These are phyloP conservation scores for Trichoderma harzianum DNA, from an alignment of 2,329 filamentous ascomycete genomes.

Conservation along the genomic window DNA sequence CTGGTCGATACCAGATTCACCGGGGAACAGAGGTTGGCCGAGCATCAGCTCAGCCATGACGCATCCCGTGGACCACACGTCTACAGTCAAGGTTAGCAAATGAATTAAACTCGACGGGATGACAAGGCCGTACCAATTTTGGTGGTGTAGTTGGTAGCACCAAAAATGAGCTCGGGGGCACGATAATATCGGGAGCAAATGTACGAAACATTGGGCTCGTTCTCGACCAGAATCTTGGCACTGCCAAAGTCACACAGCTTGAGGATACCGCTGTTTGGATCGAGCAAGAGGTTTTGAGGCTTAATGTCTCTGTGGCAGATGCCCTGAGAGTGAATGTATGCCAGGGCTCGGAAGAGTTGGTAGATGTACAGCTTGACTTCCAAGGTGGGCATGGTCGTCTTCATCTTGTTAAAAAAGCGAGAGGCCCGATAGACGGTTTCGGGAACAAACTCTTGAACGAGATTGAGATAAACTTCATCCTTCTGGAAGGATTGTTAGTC, in stretches of 20 bases:
- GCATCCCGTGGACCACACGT: slow-evolving; percentile 98
- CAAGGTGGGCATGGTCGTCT: slow-evolving; percentile 97
- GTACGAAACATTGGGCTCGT: slow-evolving; percentile 98
- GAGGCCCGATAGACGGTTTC: slow-evolving; percentile 98
- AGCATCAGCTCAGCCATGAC: slow-evolving; percentile 99
- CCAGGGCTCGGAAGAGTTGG: slow-evolving; percentile 95
- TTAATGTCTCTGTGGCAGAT: slow-evolving; percentile 99
- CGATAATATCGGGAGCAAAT: slow-evolving; percentile 99
- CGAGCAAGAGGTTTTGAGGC: slow-evolving; percentile 92
- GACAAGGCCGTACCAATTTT: slow-evolving; percentile 81
- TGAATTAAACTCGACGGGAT: neutral
- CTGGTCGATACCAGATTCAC: slow-evolving; percentile 97
- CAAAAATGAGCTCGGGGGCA: slow-evolving; percentile 96
- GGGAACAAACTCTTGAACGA: slow-evolving; percentile 96
- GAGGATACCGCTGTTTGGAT: slow-evolving; percentile 84
- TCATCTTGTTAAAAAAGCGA: slow-evolving; percentile 99
- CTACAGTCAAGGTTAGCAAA: slow-evolving; percentile 60
- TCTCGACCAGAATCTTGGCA: slow-evolving; percentile 96
- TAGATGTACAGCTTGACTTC: slow-evolving; percentile 99
- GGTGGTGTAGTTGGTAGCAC: slow-evolving; percentile 98
- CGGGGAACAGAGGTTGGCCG: slow-evolving; percentile 94
- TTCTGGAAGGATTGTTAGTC: slow-evolving; percentile 53
- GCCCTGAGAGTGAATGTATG: slow-evolving; percentile 98
- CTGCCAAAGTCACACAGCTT: slow-evolving; percentile 99
- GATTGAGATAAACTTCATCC: slow-evolving; percentile 97